phyloP scores from a whole-genome alignment of 129 eudicot genomes.

The carrot (Daucus carota) region DH1_v3.0 NC_030389.2:34113001-34113500 shows the following conservation, averaged over 20 bases:
- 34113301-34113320: neutral
- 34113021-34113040: neutral
- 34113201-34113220: neutral
- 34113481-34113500: too few relatives aligned
- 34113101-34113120: conserved; percentile 3
- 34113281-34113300: neutral
- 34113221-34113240: neutral
- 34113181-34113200: neutral
- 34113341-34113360: neutral
- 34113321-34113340: neutral
- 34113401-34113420: too few relatives aligned
- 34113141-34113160: neutral
- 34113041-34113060: neutral
- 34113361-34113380: neutral
- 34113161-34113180: neutral
- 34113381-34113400: too few relatives aligned
- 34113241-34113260: conserved; percentile 4
- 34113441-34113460: too few relatives aligned
- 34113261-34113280: neutral
- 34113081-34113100: neutral
- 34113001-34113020: neutral
- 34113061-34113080: neutral
- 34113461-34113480: too few relatives aligned
- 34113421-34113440: too few relatives aligned
- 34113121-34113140: neutral